phyloP scores from a whole-genome alignment of 768 basidiomycete species.

The Trametes maxima region DNA sequence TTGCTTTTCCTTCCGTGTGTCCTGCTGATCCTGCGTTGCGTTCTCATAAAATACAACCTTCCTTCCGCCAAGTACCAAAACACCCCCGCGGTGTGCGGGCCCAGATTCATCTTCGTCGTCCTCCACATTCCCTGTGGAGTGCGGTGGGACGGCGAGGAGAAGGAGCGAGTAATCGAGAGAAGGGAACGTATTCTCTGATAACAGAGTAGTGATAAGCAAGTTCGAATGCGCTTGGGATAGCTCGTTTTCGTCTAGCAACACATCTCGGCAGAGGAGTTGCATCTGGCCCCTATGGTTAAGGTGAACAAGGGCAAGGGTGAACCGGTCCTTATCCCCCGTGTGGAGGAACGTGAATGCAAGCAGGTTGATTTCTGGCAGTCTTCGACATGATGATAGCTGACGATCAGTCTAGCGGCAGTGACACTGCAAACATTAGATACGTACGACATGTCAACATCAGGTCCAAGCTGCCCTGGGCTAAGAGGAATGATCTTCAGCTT shows the following conservation, averaged over 20 bases:
- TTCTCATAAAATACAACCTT: conserved; percentile 66
- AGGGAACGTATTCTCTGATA: conserved; percentile 50
- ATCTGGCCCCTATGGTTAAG: conserved; percentile 61
- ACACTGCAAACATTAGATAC: conserved; percentile 31
- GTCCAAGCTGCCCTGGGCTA: conserved; percentile 53
- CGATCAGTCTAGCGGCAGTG: neutral
- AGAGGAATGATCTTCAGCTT: conserved; percentile 68
- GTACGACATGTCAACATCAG: conserved; percentile 67
- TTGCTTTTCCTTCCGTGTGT: conserved; percentile 57
- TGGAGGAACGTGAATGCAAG: conserved; percentile 67
- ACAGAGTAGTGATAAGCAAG: conserved; percentile 50
- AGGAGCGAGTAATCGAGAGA: conserved; percentile 30
- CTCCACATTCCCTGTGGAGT: conserved; percentile 39
- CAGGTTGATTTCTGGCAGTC: conserved; percentile 69
- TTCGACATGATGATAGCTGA: conserved; percentile 24
- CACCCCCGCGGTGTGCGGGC: conserved; percentile 53
- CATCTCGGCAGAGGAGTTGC: conserved; percentile 64
- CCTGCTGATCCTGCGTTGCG: conserved; percentile 47
- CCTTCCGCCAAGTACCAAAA: conserved; percentile 70
- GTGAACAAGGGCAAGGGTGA: conserved; percentile 67
- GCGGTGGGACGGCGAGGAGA: conserved; percentile 36
- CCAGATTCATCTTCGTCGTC: conserved; percentile 33
- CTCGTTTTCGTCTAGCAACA: conserved; percentile 51
- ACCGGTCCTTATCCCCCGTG: conserved; percentile 38
- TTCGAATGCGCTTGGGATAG: conserved; percentile 42